A percentile compares a stretch with the other conserved stretches of the same genome.
These are phyloP conservation scores for Venturia effusa DNA, from an alignment of 2,329 filamentous ascomycete genomes.

Conservation along the genomic window DNA sequence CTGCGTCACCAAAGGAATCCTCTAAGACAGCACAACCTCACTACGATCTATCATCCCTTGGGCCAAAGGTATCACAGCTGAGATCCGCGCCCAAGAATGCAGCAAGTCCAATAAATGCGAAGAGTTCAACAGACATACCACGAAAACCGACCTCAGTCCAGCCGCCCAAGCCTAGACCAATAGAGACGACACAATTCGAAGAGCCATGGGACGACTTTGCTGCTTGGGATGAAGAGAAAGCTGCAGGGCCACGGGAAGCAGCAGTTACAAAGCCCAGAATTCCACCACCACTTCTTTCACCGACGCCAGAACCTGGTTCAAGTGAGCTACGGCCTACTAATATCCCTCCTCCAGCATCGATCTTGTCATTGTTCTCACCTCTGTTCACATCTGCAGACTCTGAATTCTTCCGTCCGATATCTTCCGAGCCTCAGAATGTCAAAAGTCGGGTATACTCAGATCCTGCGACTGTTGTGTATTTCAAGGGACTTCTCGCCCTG, in stretches of 20 bases:
- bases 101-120: neutral
- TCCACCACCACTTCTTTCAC: constrained; percentile 1
- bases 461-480: constrained; percentile 49
- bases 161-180: constrained; percentile 6
- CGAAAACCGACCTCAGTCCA: neutral
- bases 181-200: constrained; percentile 15
- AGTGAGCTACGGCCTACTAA: constrained; percentile 59
- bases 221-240: constrained; percentile 6
- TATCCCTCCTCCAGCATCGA: constrained; percentile 74
- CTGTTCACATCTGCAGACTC: constrained; percentile 57
- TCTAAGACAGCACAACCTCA: neutral
- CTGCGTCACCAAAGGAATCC: neutral
- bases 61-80: constrained; percentile 1
- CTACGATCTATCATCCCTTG: constrained; percentile 1
- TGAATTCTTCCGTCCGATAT: constrained; percentile 54
- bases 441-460: constrained; percentile 55
- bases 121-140: neutral
- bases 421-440: constrained; percentile 44
- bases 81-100: neutral
- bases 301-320: constrained; percentile 16
- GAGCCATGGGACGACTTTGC: constrained; percentile 38
- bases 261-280: neutral
- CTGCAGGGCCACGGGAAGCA: constrained; percentile 39
- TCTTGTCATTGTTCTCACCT: constrained; percentile 65
- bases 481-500: constrained; percentile 52